Evolutionary conservation across 306 rosid genomes (phyloP).

Genomic region (Rubus idaeus): DNA sequence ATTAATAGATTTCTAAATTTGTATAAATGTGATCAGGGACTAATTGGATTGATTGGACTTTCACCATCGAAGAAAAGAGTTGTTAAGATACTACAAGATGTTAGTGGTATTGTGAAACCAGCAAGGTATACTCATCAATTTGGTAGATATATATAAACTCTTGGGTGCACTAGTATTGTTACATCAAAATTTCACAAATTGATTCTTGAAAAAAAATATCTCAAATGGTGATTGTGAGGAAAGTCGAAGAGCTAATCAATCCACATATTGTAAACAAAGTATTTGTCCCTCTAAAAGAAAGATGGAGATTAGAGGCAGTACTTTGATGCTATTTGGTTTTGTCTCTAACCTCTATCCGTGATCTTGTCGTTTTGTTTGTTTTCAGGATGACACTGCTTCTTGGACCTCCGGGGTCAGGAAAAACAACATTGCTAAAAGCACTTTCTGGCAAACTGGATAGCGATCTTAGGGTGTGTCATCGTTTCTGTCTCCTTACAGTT

Average conservation of each 20-base stretch:
- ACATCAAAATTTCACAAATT: neutral
- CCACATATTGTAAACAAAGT: neutral
- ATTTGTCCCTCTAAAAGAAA: no score
- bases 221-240: neutral
- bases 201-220: neutral
- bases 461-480: slow-evolving; percentile 50
- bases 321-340: neutral
- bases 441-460: slow-evolving; percentile 58
- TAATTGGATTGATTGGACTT: slow-evolving; percentile 48
- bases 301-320: neutral
- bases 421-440: slow-evolving; percentile 59
- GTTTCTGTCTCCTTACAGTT: neutral
- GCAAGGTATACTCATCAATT: slow-evolving; percentile 44
- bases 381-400: slow-evolving; percentile 70
- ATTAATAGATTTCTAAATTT: slow-evolving; percentile 7
- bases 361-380: neutral
- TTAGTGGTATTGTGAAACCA: slow-evolving; percentile 63
- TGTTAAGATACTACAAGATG: slow-evolving; percentile 57
- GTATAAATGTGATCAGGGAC: slow-evolving; percentile 29
- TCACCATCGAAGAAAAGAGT: slow-evolving; percentile 55
- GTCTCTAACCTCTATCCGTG: neutral
- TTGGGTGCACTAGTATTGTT: neutral
- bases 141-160: neutral
- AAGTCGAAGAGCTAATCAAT: neutral
- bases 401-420: slow-evolving; percentile 72